Evolutionary conservation across 352 stramenopile genomes (phyloP), one percentile per base, ranked within the genome.

Genomic region (Elongisporangium prolatum): DNA sequence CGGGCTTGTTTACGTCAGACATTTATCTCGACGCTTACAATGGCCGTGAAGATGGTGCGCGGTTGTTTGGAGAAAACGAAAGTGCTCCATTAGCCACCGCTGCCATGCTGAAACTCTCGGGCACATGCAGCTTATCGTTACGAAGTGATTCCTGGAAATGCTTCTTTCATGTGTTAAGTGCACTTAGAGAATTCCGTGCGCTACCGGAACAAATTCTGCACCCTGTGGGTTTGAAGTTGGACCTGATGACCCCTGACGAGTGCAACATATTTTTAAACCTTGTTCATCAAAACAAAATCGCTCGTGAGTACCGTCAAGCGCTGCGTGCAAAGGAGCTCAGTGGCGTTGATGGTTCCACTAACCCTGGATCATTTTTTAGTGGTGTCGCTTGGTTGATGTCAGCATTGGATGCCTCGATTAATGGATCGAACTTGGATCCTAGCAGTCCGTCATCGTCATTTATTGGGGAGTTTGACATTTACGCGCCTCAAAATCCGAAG

Each of bases 341-440:
- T 28, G 56, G 65, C 6, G 69, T 77, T 60, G 71, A 73, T 21
- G 61, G 49, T 1, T 57, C 60, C 10, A 61, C 54, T 2, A 63
- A 60, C 21, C 62, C 59, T 18, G 65, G 71, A 17, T 67, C 72
- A 4, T 93, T 93, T 59, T 90, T 90, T 53, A 89, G 80, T 25
- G 80, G 84, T 24, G 66, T 93, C 11, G 70, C 84, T 14, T 93
- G 84, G 84, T 48, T 93, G 16, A 64, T 91, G 53, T 85, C 80
- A 25, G 76, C 80, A 24, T 70, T 93, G 4, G 84, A 93, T 20
- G 66, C 77, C 11, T 82, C 67, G 50, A 44, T 80, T 17, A 65
- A 59, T 16, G 60, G 63, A 11, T 66, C 63, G 10, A 47, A 65
- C 4, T 37, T 61, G 17, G 47, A 52, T 16, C 54, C 34, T 4